Conservation (phyloP, 2,329 filamentous ascomycete genomes). For the Didymella pomorum region DNA sequence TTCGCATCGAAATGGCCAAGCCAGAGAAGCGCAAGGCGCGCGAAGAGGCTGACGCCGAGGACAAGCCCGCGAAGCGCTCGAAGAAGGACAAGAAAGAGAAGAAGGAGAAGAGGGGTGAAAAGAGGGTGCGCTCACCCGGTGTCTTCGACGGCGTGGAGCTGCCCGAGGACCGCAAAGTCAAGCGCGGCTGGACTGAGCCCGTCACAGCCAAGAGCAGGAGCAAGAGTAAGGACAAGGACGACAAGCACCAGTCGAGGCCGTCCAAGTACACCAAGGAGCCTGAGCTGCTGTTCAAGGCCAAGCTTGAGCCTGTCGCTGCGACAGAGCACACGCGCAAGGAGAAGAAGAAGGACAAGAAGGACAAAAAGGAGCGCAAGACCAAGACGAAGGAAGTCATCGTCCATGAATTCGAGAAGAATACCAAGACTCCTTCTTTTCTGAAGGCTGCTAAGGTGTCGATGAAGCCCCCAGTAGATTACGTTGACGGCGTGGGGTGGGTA, state of each 20-base stretch:
- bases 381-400: constrained; percentile 67
- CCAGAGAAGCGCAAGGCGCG: constrained; percentile 63
- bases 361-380: constrained; percentile 66
- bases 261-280: constrained; percentile 82
- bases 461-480: constrained; percentile 68
- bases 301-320: constrained; percentile 63
- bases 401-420: constrained; percentile 89
- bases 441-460: constrained; percentile 62
- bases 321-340: constrained; percentile 49
- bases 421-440: constrained; percentile 82
- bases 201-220: constrained; percentile 53
- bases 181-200: constrained; percentile 86
- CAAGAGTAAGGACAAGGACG: constrained; percentile 59
- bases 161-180: constrained; percentile 77
- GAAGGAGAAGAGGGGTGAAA: constrained; percentile 16
- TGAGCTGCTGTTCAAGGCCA: constrained; percentile 86
- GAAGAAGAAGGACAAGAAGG: constrained; percentile 60
- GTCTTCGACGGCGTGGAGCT: constrained; percentile 75
- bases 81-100: constrained; percentile 56
- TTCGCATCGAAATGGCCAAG: constrained; percentile 82
- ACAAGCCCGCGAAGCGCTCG: constrained; percentile 58
- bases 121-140: constrained; percentile 58
- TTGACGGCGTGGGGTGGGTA: constrained; percentile 89
- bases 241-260: constrained; percentile 65
- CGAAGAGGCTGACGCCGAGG: constrained; percentile 48